Evolutionary conservation across 2,329 filamentous ascomycete species (phyloP).

Genomic region (Graphilbum fragrans): DNA sequence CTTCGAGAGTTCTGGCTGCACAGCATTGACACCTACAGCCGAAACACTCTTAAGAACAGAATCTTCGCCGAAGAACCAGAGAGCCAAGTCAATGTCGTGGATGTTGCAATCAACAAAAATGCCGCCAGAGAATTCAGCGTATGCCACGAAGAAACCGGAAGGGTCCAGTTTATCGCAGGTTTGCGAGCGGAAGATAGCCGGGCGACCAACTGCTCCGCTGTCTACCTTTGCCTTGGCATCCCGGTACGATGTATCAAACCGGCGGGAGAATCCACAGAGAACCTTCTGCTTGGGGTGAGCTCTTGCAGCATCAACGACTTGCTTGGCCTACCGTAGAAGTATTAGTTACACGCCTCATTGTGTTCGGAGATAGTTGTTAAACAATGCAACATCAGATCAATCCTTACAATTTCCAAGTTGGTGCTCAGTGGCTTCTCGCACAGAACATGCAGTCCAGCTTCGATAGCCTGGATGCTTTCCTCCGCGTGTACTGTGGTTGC

Average conservation of each 20-base stretch:
- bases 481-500: slow-evolving; percentile 2
- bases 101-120: slow-evolving; percentile 6
- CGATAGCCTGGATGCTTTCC: slow-evolving; percentile 2
- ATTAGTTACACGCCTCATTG: too few species aligned
- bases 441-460: slow-evolving; percentile 1
- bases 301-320: background rate
- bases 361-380: too few species aligned
- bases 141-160: slow-evolving; percentile 1
- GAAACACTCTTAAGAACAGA: background rate
- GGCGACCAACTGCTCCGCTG: background rate
- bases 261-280: slow-evolving; percentile 4
- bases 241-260: slow-evolving; percentile 2
- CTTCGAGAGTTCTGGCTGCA: slow-evolving; percentile 1
- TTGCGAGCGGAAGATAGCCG: slow-evolving; percentile 2
- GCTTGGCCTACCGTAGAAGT: background rate
- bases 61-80: slow-evolving; percentile 3
- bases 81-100: slow-evolving; percentile 4
- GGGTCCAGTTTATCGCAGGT: slow-evolving; percentile 4
- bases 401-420: background rate
- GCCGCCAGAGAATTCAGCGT: slow-evolving; percentile 1
- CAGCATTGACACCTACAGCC: background rate
- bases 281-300: background rate
- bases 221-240: background rate
- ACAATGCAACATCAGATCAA: background rate
- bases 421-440: slow-evolving; percentile 5